Evolutionary conservation across 78 protist species (phyloP).

Genomic region (Cavenderia fasciculata): DNA sequence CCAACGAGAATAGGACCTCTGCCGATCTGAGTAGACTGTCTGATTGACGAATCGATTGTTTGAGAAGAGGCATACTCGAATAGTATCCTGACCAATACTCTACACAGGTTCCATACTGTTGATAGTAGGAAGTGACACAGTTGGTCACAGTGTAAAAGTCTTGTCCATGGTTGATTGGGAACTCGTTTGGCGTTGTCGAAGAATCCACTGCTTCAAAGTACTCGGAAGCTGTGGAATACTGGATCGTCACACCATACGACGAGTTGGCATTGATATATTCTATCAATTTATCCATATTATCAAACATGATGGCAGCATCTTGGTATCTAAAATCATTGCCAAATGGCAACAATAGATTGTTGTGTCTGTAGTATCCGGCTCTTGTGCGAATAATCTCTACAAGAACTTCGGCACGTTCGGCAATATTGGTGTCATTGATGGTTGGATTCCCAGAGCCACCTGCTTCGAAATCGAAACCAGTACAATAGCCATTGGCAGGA

Average conservation of each 20-base stretch:
- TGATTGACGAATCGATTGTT: constrained; percentile 16
- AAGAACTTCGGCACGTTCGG: constrained; percentile 38
- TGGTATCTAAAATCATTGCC: constrained; percentile 72
- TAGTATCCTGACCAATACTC: constrained; percentile 63
- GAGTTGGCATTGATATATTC: constrained; percentile 45
- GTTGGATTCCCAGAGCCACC: constrained; percentile 27
- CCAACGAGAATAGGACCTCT: constrained; percentile 10
- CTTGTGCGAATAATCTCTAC: constrained; percentile 55
- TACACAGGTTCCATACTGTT: constrained; percentile 19
- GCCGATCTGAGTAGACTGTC: constrained; percentile 11
- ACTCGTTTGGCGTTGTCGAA: background rate
- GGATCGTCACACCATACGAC: background rate
- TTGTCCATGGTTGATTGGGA: background rate
- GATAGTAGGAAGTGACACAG: constrained; percentile 16
- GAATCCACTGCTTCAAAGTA: constrained; percentile 11
- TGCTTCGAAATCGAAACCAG: constrained; percentile 66
- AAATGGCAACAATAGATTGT: constrained; percentile 64
- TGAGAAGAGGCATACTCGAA: constrained; percentile 14
- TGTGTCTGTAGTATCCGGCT: constrained; percentile 15
- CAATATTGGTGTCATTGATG: constrained; percentile 39
- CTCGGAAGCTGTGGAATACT: constrained; percentile 22
- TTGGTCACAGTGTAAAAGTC: constrained; percentile 29
- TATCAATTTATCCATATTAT: constrained; percentile 72
- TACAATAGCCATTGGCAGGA: constrained; percentile 22
- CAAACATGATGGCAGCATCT: constrained; percentile 36